Base-by-base conservation (phyloP, 139 green algal genomes). In the Chlorella vulgaris region DNA sequence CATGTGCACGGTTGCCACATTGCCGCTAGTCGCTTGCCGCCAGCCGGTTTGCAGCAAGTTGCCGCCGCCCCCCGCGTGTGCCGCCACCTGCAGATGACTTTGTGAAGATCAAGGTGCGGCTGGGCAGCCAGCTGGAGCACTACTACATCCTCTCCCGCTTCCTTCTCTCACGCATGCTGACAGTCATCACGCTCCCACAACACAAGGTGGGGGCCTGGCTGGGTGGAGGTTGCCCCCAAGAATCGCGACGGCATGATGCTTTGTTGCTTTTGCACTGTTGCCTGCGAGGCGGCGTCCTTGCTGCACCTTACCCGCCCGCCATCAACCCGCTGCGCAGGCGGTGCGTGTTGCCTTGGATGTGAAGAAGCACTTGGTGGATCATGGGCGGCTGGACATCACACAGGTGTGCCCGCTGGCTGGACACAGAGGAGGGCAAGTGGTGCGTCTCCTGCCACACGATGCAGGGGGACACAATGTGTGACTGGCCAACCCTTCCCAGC, bases 131-230 rank as follows among this genome's bases (percentile, higher is more conserved):
- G 19, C 73, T 82, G 66, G 85, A 91, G 67, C 95, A 98, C 80
- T 97, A 97, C 82, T 98, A 98, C 81, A 91, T 98, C 8, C 88
- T 98, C 7, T 98, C 94, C 0, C 88, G 95, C 19, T 98, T 96
- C 84, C 90, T 98, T 4, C 89, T 98, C 35, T 89, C 81, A 78
- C 89, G 95, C 22, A 97, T 95, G 90, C 90, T 98, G 3, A 98
- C 95, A 0, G 93, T 98, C 31, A 97, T 94, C 0, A 93, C 91
- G 68, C 91, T 98, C 1, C 89, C 92, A 0, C 85, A 93, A 55
- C 85, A 90, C 53, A 97, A 97, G 92, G 93, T 93, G 43, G 0
- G 86, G n/a, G n/a, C n/a, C n/a, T n/a, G 40, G 39, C 3, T 75
- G 39, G 68, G 62, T 29, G 38, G 26, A 19, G 24, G 35, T 15